These are phyloP conservation scores for Kwoniella dendrophila DNA, from an alignment of 768 basidiomycete genomes.

Conservation along the genomic window DNA sequence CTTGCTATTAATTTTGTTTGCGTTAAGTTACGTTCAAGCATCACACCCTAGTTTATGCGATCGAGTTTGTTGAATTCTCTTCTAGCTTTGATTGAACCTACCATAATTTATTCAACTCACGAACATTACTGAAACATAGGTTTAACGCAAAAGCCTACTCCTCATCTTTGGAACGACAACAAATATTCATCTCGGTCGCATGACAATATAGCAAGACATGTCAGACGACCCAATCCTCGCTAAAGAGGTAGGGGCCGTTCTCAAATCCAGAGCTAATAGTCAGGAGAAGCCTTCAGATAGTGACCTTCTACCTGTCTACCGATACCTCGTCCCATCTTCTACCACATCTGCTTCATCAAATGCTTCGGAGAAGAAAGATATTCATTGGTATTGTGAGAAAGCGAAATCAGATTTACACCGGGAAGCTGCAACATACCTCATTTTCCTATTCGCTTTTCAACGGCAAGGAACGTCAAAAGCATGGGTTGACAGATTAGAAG, in stretches of 20 bases:
- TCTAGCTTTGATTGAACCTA: neutral
- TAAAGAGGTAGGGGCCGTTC: slow-evolving; percentile 43
- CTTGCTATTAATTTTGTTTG: too few relatives aligned
- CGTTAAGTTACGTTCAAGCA: too few relatives aligned
- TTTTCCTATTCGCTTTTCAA: slow-evolving; percentile 77
- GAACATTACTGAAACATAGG: too few relatives aligned
- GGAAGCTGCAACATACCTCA: slow-evolving; percentile 75
- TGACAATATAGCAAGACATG: neutral
- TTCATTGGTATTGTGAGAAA: slow-evolving; percentile 80
- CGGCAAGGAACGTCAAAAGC: slow-evolving; percentile 61
- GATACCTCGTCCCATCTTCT: slow-evolving; percentile 36
- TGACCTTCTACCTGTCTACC: slow-evolving; percentile 39
- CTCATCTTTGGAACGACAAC: neutral
- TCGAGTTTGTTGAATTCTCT: neutral
- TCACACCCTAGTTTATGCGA: too few relatives aligned
- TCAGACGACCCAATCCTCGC: slow-evolving; percentile 10
- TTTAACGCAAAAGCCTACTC: too few relatives aligned
- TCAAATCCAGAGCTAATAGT: slow-evolving; percentile 33
- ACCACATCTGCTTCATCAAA: slow-evolving; percentile 15
- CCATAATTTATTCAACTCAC: neutral
- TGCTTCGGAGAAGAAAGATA: neutral
- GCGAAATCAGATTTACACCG: slow-evolving; percentile 62
- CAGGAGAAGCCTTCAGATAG: slow-evolving; percentile 43
- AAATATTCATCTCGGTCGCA: neutral
- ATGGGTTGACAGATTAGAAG: slow-evolving; percentile 67